Evolutionary conservation across 495 filamentous ascomycete species (phyloP).

Genomic region (Xylaria scruposa): DNA sequence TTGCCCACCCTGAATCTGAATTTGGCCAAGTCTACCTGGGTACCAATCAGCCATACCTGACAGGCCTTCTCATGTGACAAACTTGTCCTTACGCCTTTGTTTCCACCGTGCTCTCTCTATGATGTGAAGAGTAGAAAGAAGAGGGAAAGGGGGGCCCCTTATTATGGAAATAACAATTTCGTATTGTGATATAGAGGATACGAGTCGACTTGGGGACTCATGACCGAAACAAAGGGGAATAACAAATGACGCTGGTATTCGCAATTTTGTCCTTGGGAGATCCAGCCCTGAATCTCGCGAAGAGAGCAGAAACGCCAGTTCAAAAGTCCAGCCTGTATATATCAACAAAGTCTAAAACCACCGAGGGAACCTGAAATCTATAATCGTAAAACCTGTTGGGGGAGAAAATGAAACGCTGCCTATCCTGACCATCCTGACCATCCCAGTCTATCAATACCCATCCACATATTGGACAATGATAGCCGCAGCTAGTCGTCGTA

Average conservation of each 20-base stretch:
- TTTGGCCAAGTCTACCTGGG: conserved; percentile 3
- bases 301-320: conserved; percentile 25
- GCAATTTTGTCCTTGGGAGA: conserved; percentile 25
- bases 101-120: conserved; percentile 1
- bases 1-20: conserved; percentile 14
- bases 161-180: not conserved
- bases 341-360: conserved; percentile 41
- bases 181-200: conserved; percentile 4
- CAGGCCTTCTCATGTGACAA: not conserved
- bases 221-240: conserved; percentile 19
- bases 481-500: conserved; percentile 31
- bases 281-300: conserved; percentile 19
- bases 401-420: conserved; percentile 26
- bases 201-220: not conserved
- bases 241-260: conserved; percentile 19
- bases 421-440: conserved; percentile 24
- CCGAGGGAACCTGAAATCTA: conserved; percentile 44
- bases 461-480: conserved; percentile 23
- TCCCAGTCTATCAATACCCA: conserved; percentile 25
- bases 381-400: conserved; percentile 35
- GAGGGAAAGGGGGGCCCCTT: not conserved
- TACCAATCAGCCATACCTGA: not conserved
- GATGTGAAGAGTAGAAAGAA: conserved; percentile 8
- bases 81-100: not conserved
- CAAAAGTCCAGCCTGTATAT: conserved; percentile 26